These are phyloP conservation scores for Podospora sp. DNA, from an alignment of 495 filamentous ascomycete species.

Conservation along the genomic window DNA sequence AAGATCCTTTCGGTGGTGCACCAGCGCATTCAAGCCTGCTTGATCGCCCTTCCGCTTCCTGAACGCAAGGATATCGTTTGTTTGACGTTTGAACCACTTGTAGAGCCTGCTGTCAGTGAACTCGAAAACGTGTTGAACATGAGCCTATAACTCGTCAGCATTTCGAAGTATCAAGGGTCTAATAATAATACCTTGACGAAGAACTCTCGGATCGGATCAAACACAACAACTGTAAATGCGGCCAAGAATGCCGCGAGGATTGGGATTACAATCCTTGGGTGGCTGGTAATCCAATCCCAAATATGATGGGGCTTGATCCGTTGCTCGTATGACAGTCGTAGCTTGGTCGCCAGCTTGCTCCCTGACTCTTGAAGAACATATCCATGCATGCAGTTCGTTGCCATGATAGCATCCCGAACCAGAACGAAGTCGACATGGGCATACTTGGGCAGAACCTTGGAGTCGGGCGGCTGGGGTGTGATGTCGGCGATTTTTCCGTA, in stretches of 20 bases:
- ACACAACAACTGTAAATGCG: slow-evolving; percentile 83
- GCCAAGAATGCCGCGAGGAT: slow-evolving; percentile 76
- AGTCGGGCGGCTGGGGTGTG: slow-evolving; percentile 73
- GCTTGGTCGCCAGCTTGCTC: slow-evolving; percentile 69
- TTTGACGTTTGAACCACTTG: slow-evolving; percentile 80
- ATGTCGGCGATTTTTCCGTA: slow-evolving; percentile 91
- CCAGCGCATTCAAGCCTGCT: slow-evolving; percentile 75
- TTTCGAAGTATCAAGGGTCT: no score
- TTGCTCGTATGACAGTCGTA: slow-evolving; percentile 82
- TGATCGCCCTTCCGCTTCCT: slow-evolving; percentile 59
- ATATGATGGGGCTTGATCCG: slow-evolving; percentile 74
- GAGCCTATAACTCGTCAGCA: slow-evolving; percentile 45
- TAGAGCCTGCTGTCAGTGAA: slow-evolving; percentile 69
- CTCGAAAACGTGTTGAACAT: slow-evolving; percentile 77
- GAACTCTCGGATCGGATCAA: slow-evolving; percentile 90
- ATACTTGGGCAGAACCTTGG: slow-evolving; percentile 77
- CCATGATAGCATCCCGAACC: slow-evolving; percentile 76
- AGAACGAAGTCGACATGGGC: slow-evolving; percentile 75
- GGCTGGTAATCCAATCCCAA: slow-evolving; percentile 84
- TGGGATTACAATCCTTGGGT: slow-evolving; percentile 88
- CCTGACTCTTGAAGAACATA: slow-evolving; percentile 71
- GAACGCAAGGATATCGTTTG: slow-evolving; percentile 64
- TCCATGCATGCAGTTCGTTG: slow-evolving; percentile 91
- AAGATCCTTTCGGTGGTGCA: slow-evolving; percentile 80
- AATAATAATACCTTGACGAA: slow-evolving; percentile 65